A percentile compares a stretch with the other conserved stretches of the same genome.
Evolutionary conservation across 306 rosid species (phyloP).

Genomic region (Coriaria nepalensis): DNA sequence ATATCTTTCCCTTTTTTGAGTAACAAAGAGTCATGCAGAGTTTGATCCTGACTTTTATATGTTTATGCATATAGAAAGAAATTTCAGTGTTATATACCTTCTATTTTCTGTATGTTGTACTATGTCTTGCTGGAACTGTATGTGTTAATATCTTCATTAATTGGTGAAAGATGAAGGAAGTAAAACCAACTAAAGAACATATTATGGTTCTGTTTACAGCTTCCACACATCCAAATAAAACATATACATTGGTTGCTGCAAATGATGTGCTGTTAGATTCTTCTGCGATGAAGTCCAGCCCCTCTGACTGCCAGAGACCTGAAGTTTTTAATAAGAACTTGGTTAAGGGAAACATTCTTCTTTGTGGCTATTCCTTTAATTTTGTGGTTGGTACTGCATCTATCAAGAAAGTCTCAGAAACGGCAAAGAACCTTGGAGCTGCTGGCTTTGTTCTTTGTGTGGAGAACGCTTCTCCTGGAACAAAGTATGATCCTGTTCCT

Average conservation of each 20-base stretch:
- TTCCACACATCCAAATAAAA: conserved; percentile 55
- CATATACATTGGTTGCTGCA: conserved; percentile 85
- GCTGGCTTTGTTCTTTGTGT: conserved; percentile 94
- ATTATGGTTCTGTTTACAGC: conserved; percentile 42
- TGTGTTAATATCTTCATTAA: no score
- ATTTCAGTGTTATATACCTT: no score
- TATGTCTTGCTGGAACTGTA: no score
- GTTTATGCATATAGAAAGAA: no score
- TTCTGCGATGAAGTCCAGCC: conserved; percentile 67
- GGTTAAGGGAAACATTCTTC: conserved; percentile 89
- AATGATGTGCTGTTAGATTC: conserved; percentile 87
- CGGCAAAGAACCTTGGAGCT: conserved; percentile 92
- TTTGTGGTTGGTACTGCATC: conserved; percentile 85
- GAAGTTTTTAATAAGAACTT: conserved; percentile 79
- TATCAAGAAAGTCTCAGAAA: conserved; percentile 70
- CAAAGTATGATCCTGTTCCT: conserved; percentile 96
- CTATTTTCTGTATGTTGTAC: no score
- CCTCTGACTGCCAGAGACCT: conserved; percentile 91
- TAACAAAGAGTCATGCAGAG: no score
- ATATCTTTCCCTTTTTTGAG: no score
- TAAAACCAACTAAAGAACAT: conserved; percentile 3
- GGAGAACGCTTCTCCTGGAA: conserved; percentile 82
- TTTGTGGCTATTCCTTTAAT: conserved; percentile 97
- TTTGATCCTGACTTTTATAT: no score
- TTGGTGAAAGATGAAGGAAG: conserved; percentile 14